Percentiles rank a stretch among this genome's conserved stretches.
Conservation (phyloP, 2,329 filamentous ascomycete genomes). For the Cadophora sp. region DNA sequence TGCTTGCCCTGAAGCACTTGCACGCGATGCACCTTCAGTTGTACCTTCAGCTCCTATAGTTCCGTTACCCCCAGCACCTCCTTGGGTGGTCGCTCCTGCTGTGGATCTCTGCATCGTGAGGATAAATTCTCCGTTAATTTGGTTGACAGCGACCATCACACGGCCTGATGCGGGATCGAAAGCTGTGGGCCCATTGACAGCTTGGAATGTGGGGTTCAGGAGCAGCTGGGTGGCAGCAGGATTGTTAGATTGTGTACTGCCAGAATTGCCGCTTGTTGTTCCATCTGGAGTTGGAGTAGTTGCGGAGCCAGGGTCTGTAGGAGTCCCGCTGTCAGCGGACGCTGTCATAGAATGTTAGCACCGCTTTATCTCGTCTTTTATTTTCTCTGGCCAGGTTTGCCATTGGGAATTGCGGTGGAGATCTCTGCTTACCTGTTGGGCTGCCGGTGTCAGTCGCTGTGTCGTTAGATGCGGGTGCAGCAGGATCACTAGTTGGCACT, state of each 20-base stretch:
- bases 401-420: neutral
- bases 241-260: constrained; percentile 18
- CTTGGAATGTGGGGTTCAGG: constrained; percentile 29
- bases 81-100: neutral
- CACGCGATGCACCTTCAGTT: neutral
- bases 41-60: neutral
- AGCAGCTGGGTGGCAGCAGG: constrained; percentile 30
- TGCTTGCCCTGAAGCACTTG: neutral
- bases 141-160: constrained; percentile 25
- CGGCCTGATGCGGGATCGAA: constrained; percentile 23
- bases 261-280: neutral
- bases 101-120: constrained; percentile 27
- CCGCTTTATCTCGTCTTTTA: neutral
- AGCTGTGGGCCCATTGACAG: constrained; percentile 19
- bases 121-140: constrained; percentile 33
- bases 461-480: constrained; percentile 3
- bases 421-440: neutral
- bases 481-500: neutral
- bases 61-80: neutral
- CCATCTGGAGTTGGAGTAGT: neutral
- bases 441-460: constrained; percentile 7
- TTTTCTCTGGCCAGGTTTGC: neutral
- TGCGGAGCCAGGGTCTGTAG: constrained; percentile 3
- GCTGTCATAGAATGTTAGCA: neutral
- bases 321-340: neutral